Base-by-base conservation (phyloP, 2,329 filamentous ascomycete genomes). In the Talaromyces sp. region DNA sequence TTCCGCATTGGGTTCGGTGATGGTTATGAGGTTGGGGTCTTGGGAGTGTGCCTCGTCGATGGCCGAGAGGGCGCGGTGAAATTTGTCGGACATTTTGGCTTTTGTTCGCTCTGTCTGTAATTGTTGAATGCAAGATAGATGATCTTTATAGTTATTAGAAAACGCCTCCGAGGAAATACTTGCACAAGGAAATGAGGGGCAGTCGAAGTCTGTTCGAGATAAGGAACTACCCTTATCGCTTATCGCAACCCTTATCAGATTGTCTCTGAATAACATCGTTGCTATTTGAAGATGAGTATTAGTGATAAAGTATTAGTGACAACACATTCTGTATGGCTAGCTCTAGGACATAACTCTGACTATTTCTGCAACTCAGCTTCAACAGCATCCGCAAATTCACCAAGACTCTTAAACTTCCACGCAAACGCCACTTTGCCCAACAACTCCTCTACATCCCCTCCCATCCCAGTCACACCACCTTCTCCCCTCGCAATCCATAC, bases 21-120 rank as follows among this genome's bases (percentile, higher is more conserved):
- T 75, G 17, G 79, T 81, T 60, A 82, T 76, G 66, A 82, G 83
- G 72, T 81, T 89, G 3, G 90, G 89, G 75, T 93, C 90, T 69
- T 84, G 77, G 64, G 86, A 79, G 77, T 92, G 90, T 0, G 89
- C 91, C 63, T 85, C 84, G 79, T 95, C 91, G 73, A 96, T 93
- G 69, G 88, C 83, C 43, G 82, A 75, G 47, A 93, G 80, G 29
- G 89, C 90, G 62, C 70, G 70, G 17, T 76, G 69, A 65, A 74
- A 78, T 67, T 71, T 72, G n/a, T 66, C 60, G 43, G 73, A 69
- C 76, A 77, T 78, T 69, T 54, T 60, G 27, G 27, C 5, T 29
- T 29, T 27, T 13, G 7, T 10, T 38, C 11, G 13, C 10, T 56
- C 17, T 34, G 3, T 19, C 13, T 54, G 2, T 8, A 1, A 3